These are phyloP conservation scores for Penicillium paxilli DNA, from an alignment of 495 filamentous ascomycete species.

Conservation along the genomic window DNA sequence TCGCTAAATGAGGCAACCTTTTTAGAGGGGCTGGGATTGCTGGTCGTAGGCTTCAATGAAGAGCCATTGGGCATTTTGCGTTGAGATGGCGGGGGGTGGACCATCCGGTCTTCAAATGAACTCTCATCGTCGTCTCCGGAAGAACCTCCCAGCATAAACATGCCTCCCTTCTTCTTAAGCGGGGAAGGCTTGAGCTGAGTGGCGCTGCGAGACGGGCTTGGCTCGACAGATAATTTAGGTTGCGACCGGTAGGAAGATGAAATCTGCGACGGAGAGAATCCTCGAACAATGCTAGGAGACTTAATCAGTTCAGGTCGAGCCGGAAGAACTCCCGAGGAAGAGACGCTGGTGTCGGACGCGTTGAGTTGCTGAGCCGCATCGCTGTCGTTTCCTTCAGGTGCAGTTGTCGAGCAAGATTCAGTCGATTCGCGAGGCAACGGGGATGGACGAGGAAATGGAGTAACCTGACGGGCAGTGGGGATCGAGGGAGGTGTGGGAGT, in stretches of 20 bases:
- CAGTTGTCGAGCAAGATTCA: constrained; percentile 55
- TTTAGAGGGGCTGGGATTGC: constrained; percentile 45
- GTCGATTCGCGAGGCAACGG: constrained; percentile 43
- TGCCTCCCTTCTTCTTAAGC: constrained; percentile 58
- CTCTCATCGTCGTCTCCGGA: constrained; percentile 82
- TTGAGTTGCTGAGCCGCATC: constrained; percentile 35
- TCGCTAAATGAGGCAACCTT: constrained; percentile 88
- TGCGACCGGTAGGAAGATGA: constrained; percentile 72
- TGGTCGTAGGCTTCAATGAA: constrained; percentile 41
- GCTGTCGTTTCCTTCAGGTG: constrained; percentile 51
- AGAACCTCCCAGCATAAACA: constrained; percentile 74
- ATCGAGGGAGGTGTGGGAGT: constrained; percentile 42
- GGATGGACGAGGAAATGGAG: constrained; percentile 15
- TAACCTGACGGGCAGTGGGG: constrained; percentile 26
- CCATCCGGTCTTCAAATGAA: constrained; percentile 72
- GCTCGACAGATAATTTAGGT: constrained; percentile 49
- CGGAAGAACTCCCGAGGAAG: constrained; percentile 37
- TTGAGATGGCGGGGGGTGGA: constrained; percentile 24
- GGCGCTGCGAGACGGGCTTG: constrained; percentile 45
- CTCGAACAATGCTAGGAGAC: constrained; percentile 77
- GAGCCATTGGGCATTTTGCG: constrained; percentile 56
- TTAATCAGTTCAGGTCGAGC: constrained; percentile 49
- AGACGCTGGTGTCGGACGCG: constrained; percentile 55
- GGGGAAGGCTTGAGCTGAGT: constrained; percentile 46
- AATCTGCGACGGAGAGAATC: constrained; percentile 79